Evolutionary conservation across 352 stramenopile species (phyloP).

Genomic region (Hyaloperonospora arabidopsidis): DNA sequence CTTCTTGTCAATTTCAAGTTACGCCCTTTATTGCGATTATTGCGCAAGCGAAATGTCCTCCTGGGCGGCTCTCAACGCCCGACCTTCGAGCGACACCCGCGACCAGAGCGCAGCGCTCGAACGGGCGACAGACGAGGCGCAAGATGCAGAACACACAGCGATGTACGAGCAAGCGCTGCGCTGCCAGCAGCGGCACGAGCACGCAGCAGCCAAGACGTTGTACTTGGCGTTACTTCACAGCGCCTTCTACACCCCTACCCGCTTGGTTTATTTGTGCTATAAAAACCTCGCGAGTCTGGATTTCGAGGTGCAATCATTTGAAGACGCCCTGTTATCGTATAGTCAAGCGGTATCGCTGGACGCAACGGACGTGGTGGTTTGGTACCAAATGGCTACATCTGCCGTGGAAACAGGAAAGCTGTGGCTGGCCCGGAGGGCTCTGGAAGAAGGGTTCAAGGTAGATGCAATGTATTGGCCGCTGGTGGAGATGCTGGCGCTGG

Average conservation of each 20-base stretch:
- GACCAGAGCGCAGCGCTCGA: slow-evolving; percentile 11
- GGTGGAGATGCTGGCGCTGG: slow-evolving; percentile 44
- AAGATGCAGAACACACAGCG: slow-evolving; percentile 51
- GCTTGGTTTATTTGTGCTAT: slow-evolving; percentile 59
- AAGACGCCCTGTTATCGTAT: slow-evolving; percentile 40
- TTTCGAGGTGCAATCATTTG: slow-evolving; percentile 34
- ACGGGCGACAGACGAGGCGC: slow-evolving; percentile 52
- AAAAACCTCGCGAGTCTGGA: slow-evolving; percentile 64
- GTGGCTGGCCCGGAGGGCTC: slow-evolving; percentile 47
- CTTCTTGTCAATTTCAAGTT: too few species aligned
- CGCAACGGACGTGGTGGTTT: slow-evolving; percentile 67
- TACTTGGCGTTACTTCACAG: slow-evolving; percentile 33
- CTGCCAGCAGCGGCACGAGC: slow-evolving; percentile 48
- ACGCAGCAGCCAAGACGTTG: slow-evolving; percentile 26
- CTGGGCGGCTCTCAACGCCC: slow-evolving; percentile 66
- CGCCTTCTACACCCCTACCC: slow-evolving; percentile 25
- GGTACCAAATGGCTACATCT: slow-evolving; percentile 56
- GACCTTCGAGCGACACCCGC: slow-evolving; percentile 17
- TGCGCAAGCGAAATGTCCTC: slow-evolving; percentile 29
- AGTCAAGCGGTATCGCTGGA: slow-evolving; percentile 46
- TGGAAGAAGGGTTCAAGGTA: slow-evolving; percentile 53
- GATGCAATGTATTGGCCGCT: slow-evolving; percentile 64
- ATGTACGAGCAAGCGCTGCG: slow-evolving; percentile 65
- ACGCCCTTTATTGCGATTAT: not conserved
- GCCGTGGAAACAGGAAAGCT: slow-evolving; percentile 55